Conservation (phyloP, 2,329 filamentous ascomycete genomes). For the Exophiala sp. region DNA sequence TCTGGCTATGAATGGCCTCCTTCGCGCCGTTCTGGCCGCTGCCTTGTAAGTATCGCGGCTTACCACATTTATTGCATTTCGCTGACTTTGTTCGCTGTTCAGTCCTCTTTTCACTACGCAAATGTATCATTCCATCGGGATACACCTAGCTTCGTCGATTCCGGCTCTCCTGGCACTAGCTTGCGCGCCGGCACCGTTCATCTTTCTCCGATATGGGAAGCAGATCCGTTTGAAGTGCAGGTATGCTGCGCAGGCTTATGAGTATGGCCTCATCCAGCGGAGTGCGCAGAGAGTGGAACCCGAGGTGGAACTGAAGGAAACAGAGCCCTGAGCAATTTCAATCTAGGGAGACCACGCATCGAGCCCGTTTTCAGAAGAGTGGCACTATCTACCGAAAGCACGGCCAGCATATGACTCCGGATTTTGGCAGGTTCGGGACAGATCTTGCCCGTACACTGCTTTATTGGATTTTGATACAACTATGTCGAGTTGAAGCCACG, state of each 20-base stretch:
- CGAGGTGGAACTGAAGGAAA: conserved; percentile 19
- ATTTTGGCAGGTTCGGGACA: too few species aligned
- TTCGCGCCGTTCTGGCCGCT: conserved; percentile 74
- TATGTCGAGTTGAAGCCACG: too few species aligned
- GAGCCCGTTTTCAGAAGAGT: too few species aligned
- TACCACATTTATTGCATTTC: too few species aligned
- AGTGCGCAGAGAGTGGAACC: neutral
- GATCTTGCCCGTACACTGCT: too few species aligned
- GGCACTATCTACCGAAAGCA: too few species aligned
- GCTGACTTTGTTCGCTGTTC: too few species aligned
- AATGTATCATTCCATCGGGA: conserved; percentile 54
- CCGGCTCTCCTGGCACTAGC: conserved; percentile 69
- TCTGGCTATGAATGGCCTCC: conserved; percentile 72
- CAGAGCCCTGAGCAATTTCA: too few species aligned
- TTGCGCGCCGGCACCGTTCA: conserved; percentile 69
- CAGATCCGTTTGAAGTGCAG: conserved; percentile 60
- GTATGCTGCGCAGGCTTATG: neutral
- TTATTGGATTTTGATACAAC: too few species aligned
- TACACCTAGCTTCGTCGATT: conserved; percentile 71
- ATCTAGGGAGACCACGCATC: too few species aligned
- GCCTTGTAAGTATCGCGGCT: conserved; percentile 49
- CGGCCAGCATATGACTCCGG: too few species aligned
- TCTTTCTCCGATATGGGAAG: conserved; percentile 70
- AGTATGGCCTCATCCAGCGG: neutral
- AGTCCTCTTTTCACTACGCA: too few species aligned